Conservation (phyloP, 495 filamentous ascomycete genomes). For the Alectoria sarmentosa region DNA sequence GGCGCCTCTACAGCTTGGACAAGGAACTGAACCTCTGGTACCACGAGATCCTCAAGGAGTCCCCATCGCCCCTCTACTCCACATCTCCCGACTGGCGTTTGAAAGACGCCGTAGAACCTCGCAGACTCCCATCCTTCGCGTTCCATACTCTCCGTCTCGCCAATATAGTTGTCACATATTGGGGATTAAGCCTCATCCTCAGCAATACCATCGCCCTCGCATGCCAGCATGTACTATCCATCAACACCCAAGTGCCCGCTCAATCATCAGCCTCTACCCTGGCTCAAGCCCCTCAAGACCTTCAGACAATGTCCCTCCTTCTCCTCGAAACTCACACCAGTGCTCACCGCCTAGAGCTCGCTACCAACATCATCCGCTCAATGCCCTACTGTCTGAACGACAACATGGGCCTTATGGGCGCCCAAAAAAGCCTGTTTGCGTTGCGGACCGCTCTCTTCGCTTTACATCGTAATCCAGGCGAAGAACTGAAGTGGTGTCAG, state of each 20-base stretch:
- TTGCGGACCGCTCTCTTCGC: conserved; percentile 17
- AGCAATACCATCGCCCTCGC: conserved; percentile 3
- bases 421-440: conserved; percentile 18
- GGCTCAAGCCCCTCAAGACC: background rate
- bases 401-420: conserved; percentile 19
- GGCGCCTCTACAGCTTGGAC: background rate
- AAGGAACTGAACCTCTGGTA: background rate
- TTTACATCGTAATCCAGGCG: conserved; percentile 4
- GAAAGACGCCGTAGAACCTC: background rate
- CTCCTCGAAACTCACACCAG: conserved; percentile 6
- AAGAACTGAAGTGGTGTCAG: conserved; percentile 23
- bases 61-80: conserved; percentile 8
- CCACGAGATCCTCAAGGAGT: background rate
- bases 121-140: background rate
- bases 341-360: conserved; percentile 11
- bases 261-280: background rate
- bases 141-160: conserved; percentile 5
- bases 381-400: conserved; percentile 20
- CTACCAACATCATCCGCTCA: conserved; percentile 20
- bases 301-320: background rate
- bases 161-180: background rate
- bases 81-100: background rate
- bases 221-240: conserved; percentile 1
- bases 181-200: background rate
- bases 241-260: background rate